These are phyloP conservation scores for Albatrellus ellisii DNA, from an alignment of 768 basidiomycete genomes.

Conservation along the genomic window DNA sequence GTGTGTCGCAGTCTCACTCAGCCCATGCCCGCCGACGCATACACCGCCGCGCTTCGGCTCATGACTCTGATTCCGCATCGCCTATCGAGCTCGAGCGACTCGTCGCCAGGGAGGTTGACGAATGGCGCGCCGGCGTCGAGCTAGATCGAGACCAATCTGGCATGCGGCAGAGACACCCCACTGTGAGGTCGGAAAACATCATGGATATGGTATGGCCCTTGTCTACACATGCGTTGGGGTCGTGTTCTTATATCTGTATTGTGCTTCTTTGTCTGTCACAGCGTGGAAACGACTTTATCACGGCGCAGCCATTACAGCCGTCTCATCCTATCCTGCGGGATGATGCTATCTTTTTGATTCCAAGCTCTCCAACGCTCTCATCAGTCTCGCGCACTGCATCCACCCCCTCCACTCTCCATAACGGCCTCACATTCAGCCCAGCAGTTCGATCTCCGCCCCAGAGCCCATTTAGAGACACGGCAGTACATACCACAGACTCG, in stretches of 20 bases:
- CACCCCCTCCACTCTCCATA: no score
- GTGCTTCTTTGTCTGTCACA: not conserved
- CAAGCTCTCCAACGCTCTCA: not conserved
- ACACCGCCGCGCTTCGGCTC: no score
- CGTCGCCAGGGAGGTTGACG: conserved; percentile 8
- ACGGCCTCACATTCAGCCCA: no score
- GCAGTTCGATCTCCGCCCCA: no score
- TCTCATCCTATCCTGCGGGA: not conserved
- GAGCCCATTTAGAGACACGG: no score
- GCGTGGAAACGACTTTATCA: not conserved
- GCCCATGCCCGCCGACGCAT: not conserved
- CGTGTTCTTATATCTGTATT: not conserved
- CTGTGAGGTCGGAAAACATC: not conserved
- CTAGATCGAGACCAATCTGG: conserved; percentile 6
- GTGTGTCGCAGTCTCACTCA: not conserved
- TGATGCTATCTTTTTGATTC: not conserved
- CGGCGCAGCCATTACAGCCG: not conserved
- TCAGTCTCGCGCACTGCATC: no score
- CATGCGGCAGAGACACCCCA: conserved; percentile 2
- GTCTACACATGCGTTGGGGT: no score
- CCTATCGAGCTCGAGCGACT: conserved; percentile 9
- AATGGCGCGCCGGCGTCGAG: conserved; percentile 3
- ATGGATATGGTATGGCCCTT: conserved; percentile 2
- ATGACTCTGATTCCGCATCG: conserved; percentile 2
- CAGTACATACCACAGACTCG: no score